Conservation (phyloP, 1,284 basidiomycete species). For the Rhodotorula sp. region DNA sequence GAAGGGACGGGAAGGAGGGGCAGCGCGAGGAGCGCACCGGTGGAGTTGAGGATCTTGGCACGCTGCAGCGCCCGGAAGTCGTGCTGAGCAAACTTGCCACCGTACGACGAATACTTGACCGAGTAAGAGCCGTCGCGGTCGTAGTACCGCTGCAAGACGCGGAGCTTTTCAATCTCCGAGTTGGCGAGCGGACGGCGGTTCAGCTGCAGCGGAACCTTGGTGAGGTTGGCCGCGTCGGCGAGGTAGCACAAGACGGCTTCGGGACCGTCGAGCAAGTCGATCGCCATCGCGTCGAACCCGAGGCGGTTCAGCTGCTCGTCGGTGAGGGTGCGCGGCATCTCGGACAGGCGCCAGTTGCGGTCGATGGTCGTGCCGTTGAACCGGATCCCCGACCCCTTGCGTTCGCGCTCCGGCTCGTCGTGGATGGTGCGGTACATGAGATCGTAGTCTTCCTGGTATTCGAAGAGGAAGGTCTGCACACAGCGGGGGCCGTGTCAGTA, state of each 20-base stretch:
- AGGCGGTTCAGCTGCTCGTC: constrained; percentile 61
- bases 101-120: constrained; percentile 34
- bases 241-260: constrained; percentile 52
- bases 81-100: constrained; percentile 1
- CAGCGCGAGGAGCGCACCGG: constrained; percentile 8
- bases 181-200: background rate
- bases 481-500: background rate
- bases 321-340: constrained; percentile 58
- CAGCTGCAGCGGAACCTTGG: constrained; percentile 23
- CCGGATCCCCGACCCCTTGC: constrained; percentile 35
- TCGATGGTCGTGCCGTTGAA: constrained; percentile 48
- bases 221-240: constrained; percentile 31
- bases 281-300: constrained; percentile 79
- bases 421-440: constrained; percentile 58
- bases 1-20: background rate
- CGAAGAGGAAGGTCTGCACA: constrained; percentile 76
- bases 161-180: background rate
- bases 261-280: constrained; percentile 64
- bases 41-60: constrained; percentile 25
- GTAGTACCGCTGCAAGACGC: constrained; percentile 28
- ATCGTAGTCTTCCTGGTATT: constrained; percentile 79
- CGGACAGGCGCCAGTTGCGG: constrained; percentile 5
- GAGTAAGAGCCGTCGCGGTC: constrained; percentile 27
- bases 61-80: constrained; percentile 11
- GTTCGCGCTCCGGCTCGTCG: constrained; percentile 69